Percentiles rank a stretch among this genome's conserved stretches.
Evolutionary conservation across 805 yeast species (phyloP).

Genomic region (Starmerella stigmatis): DNA sequence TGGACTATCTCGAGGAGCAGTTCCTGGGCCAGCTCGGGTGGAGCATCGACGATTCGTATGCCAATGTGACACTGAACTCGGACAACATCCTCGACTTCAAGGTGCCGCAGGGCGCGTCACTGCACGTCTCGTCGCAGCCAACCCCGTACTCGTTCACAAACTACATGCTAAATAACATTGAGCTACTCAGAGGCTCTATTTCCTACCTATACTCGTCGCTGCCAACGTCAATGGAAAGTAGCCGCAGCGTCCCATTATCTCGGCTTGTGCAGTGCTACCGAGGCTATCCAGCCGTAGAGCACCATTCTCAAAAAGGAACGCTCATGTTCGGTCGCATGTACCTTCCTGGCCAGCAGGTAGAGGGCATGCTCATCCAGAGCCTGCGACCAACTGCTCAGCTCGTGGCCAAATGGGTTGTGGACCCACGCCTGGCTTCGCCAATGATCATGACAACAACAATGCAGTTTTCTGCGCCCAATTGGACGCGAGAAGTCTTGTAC

Average conservation of each 20-base stretch:
- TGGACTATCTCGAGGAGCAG: conserved; percentile 73
- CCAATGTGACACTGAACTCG: conserved; percentile 42
- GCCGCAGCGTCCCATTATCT: conserved; percentile 17
- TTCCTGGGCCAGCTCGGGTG: conserved; percentile 63
- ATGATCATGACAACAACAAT: conserved; percentile 34
- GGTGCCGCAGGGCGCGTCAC: conserved; percentile 54
- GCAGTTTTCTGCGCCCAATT: conserved; percentile 27
- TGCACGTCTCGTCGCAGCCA: conserved; percentile 61
- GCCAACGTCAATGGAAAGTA: conserved; percentile 41
- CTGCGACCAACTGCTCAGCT: conserved; percentile 51
- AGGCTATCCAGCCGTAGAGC: conserved; percentile 11
- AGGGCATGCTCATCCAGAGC: conserved; percentile 50
- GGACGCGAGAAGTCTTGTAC: conserved; percentile 69
- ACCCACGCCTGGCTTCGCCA: conserved; percentile 43
- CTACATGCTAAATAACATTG: conserved; percentile 54
- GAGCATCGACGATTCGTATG: conserved; percentile 70
- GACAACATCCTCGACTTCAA: conserved; percentile 54
- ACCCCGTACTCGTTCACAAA: conserved; percentile 63
- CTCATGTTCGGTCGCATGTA: conserved; percentile 71
- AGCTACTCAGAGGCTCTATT: conserved; percentile 64
- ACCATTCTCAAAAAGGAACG: conserved; percentile 4
- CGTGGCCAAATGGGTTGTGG: conserved; percentile 64
- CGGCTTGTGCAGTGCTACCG: conserved; percentile 24
- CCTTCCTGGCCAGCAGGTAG: conserved; percentile 76
- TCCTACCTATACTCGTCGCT: conserved; percentile 68